Conservation (phyloP, 2,329 filamentous ascomycete genomes). For the Cylindrodendrum hubeiense region DNA sequence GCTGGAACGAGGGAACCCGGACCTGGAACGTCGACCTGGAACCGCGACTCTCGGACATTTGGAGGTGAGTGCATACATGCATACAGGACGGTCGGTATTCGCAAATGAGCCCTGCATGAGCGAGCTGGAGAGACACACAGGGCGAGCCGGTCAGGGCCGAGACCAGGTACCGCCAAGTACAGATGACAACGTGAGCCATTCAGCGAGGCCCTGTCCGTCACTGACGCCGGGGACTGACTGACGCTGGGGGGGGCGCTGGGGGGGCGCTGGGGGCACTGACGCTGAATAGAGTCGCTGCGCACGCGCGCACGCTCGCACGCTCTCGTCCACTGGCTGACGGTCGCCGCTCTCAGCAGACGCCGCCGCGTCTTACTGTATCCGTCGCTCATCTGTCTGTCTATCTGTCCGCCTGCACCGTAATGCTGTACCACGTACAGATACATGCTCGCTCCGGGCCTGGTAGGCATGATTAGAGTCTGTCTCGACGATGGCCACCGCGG, state of each 20-base stretch:
- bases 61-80: not conserved
- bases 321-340: constrained; percentile 2
- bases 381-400: no score
- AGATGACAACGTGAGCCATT: not conserved
- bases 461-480: no score
- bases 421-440: no score
- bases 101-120: not conserved
- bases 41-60: not conserved
- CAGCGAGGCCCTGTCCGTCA: constrained; percentile 10
- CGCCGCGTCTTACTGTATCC: not conserved
- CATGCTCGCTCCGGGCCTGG: no score
- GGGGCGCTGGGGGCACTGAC: not conserved
- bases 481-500: not conserved
- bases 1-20: no score
- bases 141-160: not conserved
- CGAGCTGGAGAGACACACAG: no score
- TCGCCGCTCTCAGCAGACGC: not conserved
- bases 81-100: not conserved
- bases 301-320: not conserved
- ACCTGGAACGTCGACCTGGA: not conserved
- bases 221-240: not conserved
- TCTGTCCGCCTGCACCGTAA: no score
- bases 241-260: no score
- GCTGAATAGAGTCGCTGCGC: not conserved
- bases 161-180: no score